Evolutionary conservation across 2,329 filamentous ascomycete genomes (phyloP).

Genomic region (Zarea fungicola): DNA sequence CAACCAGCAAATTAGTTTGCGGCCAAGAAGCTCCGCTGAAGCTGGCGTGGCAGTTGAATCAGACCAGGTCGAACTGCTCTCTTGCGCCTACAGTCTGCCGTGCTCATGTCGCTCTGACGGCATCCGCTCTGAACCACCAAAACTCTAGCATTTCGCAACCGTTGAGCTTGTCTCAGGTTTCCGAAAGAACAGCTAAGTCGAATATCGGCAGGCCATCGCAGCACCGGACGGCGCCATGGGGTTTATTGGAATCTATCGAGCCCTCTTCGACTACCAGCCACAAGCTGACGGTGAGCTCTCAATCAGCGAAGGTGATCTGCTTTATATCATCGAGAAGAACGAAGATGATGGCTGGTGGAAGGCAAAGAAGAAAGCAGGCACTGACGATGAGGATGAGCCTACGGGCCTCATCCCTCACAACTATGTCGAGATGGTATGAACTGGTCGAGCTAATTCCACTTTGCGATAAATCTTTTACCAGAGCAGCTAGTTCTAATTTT

Average conservation of each 20-base stretch:
- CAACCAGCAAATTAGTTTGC: background rate
- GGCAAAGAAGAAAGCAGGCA: slow-evolving; percentile 81
- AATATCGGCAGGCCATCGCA: background rate
- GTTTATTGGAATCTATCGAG: slow-evolving; percentile 86
- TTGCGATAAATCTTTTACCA: background rate
- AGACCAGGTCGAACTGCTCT: background rate
- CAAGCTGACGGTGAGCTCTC: slow-evolving; percentile 81
- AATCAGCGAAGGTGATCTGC: slow-evolving; percentile 78
- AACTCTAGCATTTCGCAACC: background rate
- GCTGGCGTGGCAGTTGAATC: background rate
- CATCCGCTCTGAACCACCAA: background rate
- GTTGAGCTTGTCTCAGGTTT: background rate
- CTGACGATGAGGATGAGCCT: slow-evolving; percentile 84
- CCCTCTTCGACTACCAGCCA: slow-evolving; percentile 87
- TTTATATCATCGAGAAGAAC: slow-evolving; percentile 84
- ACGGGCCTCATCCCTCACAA: slow-evolving; percentile 88
- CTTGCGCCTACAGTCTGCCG: background rate
- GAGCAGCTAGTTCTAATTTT: slow-evolving; percentile 11
- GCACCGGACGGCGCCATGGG: slow-evolving; percentile 55
- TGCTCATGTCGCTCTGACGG: slow-evolving; percentile 2
- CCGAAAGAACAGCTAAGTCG: background rate
- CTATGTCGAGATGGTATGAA: slow-evolving; percentile 79
- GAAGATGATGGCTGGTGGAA: slow-evolving; percentile 85
- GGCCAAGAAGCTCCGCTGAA: slow-evolving; percentile 2
- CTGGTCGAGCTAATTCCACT: background rate